Evolutionary conservation across 306 rosid species (phyloP), one percentile per base, ranked within the genome.

Genomic region (Erythrophleum fordii): DNA sequence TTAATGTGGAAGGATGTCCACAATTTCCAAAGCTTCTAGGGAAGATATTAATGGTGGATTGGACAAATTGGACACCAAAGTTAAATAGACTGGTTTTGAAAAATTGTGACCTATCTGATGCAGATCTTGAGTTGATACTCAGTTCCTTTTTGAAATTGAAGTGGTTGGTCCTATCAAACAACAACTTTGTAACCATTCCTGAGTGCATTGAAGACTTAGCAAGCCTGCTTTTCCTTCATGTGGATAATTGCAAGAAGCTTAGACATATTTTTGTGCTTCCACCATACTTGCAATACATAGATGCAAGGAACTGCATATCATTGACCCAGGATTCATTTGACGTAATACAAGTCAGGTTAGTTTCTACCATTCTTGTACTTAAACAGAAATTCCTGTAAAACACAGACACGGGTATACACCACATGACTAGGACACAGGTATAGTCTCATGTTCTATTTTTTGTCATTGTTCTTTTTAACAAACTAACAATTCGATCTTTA

Each of bases 111-210:
- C 31, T 82, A 49, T 60, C 29, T 9, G 85, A 77, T 71, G 67
- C 39, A 42, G 82, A 77, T 70, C 78, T 82, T 72, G 78, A 51
- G 42, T 46, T 70, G 55, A 61, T 82, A 64, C 42, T 83, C 42
- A 52, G 20, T 8, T 51, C 49, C 42, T 83, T 83, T 61, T 59
- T 51, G 5, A 23, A 72, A 29, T 29, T 82, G n/a, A 77, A 61
- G 34, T 77, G 78, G 74, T 82, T 82, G 67, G 35, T 60, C 61
- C 60, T 83, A 72, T 70, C 82, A 42, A 49, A 64, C 12, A 83
- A 83, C 75, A 77, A 62, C 20, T 77, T 83, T 22, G 62, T 72
- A 20, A 51, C 79, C 61, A 64, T 83, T 29, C 86, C 86, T n/a
- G 75, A 37, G 4, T 70, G 82, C 73, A 64, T 83, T 62, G 79